Evolutionary conservation across 2,329 filamentous ascomycete genomes (phyloP), one percentile per base, ranked within the genome.

Genomic region (Ophiocordyceps camponoti-floridani): DNA sequence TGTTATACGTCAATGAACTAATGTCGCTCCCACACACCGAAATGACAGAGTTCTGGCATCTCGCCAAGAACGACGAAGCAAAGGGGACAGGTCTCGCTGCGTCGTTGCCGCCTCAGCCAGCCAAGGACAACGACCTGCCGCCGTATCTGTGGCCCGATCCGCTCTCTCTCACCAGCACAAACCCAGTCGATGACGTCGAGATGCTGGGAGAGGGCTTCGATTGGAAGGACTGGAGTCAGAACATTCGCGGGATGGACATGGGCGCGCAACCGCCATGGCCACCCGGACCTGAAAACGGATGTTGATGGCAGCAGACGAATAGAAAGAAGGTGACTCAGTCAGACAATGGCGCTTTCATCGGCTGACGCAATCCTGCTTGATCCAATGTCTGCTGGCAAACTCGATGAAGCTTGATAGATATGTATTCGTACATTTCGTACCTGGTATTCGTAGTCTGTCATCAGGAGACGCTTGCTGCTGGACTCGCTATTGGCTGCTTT

Each of bases 161-260:
- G 3, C 62, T 60, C 43, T 53, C 56, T 14, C 47, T 51, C 3
- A 51, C 54, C 44, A 57, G 59, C 41, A 48, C 52, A 13, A 44
- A 50, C 26, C 47, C 52, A 4, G 40, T 49, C 7, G 61, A 62
- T 42, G 58, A 64, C 23, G 51, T 59, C 40, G 65, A 65, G 33
- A 61, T 65, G 53, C 51, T 63, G 47, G 64, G 66, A 2, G 58
- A 61, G 3, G 60, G 63, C 7, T 70, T 70, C 47, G 62, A 70
- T 49, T 72, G 68, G 68, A 63, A 69, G 43, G 63, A 64, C 45
- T 72, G 68, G 64, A 65, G 63, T 46, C 61, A 66, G 45, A 65
- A 53, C 49, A 59, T 67, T 40, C 58, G 58, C 27, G 62, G 61
- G 0, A 47, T 66, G 45, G 63, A 63, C 52, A 59, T 61, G 52